Evolutionary conservation across 495 filamentous ascomycete genomes (phyloP).

Genomic region (Cladorrhinum samala): DNA sequence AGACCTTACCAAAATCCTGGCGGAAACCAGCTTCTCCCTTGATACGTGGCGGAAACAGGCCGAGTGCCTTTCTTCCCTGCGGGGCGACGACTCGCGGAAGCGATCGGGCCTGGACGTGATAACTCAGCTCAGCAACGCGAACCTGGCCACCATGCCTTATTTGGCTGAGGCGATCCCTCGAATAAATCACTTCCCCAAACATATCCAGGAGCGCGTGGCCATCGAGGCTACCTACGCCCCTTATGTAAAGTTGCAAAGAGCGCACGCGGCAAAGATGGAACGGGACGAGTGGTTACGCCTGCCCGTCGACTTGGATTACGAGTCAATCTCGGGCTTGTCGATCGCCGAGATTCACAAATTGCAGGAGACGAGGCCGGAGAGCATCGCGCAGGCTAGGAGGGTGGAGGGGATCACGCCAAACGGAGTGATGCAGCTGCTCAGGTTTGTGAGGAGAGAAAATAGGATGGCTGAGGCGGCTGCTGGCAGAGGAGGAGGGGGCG

Average conservation of each 20-base stretch:
- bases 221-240: conserved; percentile 83
- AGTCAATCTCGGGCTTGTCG: conserved; percentile 62
- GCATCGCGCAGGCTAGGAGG: conserved; percentile 77
- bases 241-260: conserved; percentile 65
- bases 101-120: conserved; percentile 74
- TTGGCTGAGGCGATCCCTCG: conserved; percentile 51
- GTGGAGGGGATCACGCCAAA: conserved; percentile 73
- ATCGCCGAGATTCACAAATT: conserved; percentile 69
- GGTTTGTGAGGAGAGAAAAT: conserved; percentile 32
- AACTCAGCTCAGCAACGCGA: conserved; percentile 46
- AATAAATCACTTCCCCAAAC: conserved; percentile 42
- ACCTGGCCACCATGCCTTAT: conserved; percentile 36
- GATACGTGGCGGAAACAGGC: conserved; percentile 66
- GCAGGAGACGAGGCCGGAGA: conserved; percentile 66
- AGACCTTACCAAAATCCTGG: conserved; percentile 56
- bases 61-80: conserved; percentile 47
- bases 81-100: conserved; percentile 25
- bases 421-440: conserved; percentile 52
- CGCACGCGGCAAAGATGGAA: conserved; percentile 56
- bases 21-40: conserved; percentile 46
- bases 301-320: conserved; percentile 74
- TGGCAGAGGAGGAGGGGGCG: conserved; percentile 2
- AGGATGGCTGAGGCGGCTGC: conserved; percentile 12
- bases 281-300: conserved; percentile 71
- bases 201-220: conserved; percentile 58